Conservation (phyloP, 129 eudicot genomes). For the Centella asiatica region DNA sequence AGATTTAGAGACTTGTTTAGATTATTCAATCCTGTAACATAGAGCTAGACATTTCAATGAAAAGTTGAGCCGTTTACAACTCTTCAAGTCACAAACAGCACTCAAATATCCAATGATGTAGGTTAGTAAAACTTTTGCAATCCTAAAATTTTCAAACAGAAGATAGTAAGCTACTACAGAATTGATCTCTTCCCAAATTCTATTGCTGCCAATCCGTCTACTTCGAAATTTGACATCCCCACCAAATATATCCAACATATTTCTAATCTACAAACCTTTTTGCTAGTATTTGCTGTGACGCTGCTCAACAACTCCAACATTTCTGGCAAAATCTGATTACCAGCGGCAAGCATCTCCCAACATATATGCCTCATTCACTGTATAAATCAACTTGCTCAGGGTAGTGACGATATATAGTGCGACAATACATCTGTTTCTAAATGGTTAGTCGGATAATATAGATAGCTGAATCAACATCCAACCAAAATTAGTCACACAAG, state of each 20-base stretch:
- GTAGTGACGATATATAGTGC: not conserved
- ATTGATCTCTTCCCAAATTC: not conserved
- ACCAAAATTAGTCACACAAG: slow-evolving; percentile 10
- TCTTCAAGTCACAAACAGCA: too few relatives aligned
- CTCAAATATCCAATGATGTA: too few relatives aligned
- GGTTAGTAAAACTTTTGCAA: too few relatives aligned
- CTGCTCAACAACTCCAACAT: not conserved
- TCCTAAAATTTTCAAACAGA: too few relatives aligned
- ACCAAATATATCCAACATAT: not conserved
- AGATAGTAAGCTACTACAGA: too few relatives aligned
- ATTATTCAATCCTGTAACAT: too few relatives aligned
- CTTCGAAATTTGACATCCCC: not conserved
- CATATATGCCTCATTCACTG: not conserved
- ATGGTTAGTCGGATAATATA: not conserved
- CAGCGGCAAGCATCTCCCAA: not conserved
- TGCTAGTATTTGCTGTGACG: not conserved
- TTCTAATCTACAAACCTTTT: not conserved
- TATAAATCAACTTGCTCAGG: not conserved
- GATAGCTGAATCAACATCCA: not conserved
- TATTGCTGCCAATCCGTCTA: not conserved
- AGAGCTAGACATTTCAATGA: too few relatives aligned
- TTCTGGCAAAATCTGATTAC: not conserved
- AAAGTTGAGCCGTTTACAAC: too few relatives aligned
- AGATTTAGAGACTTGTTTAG: too few relatives aligned
- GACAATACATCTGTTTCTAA: not conserved